Evolutionary conservation across 495 filamentous ascomycete species (phyloP).

Genomic region (Penicillium fimorum): DNA sequence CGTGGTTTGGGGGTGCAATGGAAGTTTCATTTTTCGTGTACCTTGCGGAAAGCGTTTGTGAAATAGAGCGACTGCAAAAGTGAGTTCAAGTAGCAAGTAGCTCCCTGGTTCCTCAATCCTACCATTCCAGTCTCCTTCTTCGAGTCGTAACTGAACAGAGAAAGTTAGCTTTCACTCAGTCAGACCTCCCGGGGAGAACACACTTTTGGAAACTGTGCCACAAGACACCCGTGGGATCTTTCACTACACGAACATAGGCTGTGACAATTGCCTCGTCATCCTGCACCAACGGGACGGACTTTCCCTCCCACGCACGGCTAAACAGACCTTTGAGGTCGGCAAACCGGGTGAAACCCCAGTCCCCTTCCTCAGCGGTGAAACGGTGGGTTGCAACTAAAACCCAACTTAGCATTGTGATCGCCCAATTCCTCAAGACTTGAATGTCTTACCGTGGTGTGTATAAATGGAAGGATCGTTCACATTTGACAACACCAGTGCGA

Average conservation of each 20-base stretch:
- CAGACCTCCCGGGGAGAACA: constrained; percentile 15
- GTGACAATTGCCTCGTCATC: constrained; percentile 83
- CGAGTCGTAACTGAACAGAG: constrained; percentile 73
- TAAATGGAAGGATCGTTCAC: constrained; percentile 80
- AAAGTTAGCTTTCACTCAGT: not conserved
- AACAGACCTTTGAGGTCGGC: constrained; percentile 82
- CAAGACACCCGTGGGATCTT: constrained; percentile 97
- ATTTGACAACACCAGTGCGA: constrained; percentile 91
- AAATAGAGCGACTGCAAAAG: constrained; percentile 96
- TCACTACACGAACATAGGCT: constrained; percentile 88
- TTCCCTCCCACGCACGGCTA: constrained; percentile 63
- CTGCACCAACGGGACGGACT: constrained; percentile 76
- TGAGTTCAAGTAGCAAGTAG: constrained; percentile 98
- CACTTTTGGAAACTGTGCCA: constrained; percentile 98
- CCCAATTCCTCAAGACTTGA: not conserved
- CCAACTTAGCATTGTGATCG: constrained; percentile 17
- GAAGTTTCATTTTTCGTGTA: constrained; percentile 31
- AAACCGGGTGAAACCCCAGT: constrained; percentile 98
- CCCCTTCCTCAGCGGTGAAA: constrained; percentile 93
- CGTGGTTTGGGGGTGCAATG: constrained; percentile 11
- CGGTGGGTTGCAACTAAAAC: constrained; percentile 70
- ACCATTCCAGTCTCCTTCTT: constrained; percentile 98
- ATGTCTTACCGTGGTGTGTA: constrained; percentile 58
- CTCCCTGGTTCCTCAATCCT: constrained; percentile 94
- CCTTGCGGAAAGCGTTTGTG: constrained; percentile 95